Conservation (phyloP, 805 yeast genomes). For the Candida vartiovaarae region DNA sequence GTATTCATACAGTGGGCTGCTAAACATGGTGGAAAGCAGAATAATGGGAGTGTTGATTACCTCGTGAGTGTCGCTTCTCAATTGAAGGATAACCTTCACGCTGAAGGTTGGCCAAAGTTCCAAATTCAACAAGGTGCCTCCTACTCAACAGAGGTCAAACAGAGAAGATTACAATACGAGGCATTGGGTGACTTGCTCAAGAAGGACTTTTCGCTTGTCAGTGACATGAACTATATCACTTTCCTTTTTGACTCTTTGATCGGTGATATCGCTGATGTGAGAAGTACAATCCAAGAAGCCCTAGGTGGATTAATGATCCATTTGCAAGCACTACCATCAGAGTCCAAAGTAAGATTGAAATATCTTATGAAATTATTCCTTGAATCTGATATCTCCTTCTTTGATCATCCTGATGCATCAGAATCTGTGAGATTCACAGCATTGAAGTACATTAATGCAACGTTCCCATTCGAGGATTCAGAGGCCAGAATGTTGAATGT, state of each 20-base stretch:
- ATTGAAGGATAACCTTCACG: conserved; percentile 43
- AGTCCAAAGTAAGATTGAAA: conserved; percentile 37
- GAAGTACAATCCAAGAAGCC: conserved; percentile 65
- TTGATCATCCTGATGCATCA: conserved; percentile 26
- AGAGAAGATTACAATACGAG: conserved; percentile 66
- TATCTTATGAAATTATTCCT: conserved; percentile 30
- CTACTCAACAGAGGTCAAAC: conserved; percentile 29
- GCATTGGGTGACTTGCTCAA: conserved; percentile 63
- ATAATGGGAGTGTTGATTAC: conserved; percentile 25
- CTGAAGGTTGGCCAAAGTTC: conserved; percentile 56
- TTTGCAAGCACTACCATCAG: conserved; percentile 32
- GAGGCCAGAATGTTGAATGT: conserved; percentile 63
- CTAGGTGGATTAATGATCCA: conserved; percentile 51
- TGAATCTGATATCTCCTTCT: conserved; percentile 25
- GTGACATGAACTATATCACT: conserved; percentile 45
- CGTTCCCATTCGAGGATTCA: conserved; percentile 61
- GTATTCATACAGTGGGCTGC: conserved; percentile 60
- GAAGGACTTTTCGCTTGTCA: conserved; percentile 34
- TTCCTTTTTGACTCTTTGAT: conserved; percentile 67
- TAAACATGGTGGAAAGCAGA: conserved; percentile 5
- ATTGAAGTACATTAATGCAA: conserved; percentile 54
- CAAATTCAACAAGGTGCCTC: conserved; percentile 32
- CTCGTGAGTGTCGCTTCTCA: conserved; percentile 42
- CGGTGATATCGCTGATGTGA: conserved; percentile 55
- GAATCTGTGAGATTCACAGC: conserved; percentile 57